Base-by-base conservation (phyloP, 768 basidiomycete genomes). In the Pleurotus tuber-regium region DNA sequence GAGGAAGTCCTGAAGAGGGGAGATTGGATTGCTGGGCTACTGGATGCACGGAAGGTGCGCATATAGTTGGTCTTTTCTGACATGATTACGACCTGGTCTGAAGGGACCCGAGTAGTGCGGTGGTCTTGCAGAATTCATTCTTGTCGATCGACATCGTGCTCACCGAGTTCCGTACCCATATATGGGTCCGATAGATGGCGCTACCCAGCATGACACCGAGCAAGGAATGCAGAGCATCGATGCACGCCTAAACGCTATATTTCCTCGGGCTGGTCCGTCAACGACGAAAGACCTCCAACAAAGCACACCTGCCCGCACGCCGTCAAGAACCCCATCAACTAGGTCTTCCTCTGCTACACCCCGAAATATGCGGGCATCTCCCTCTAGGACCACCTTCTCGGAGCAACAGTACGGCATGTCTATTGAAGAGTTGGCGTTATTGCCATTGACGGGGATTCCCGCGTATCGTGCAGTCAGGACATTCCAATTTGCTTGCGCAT, bases 91-190 rank as follows among this genome's bases (percentile, higher is more conserved):
- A 33, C 43, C 30, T 14, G 21, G 35, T 54, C n/a, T n/a, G n/a
- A n/a, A n/a, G n/a, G n/a, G n/a, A 43, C n/a, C 9, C 30, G 18
- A 7, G 19, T 57, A 93, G 90, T 86, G 82, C 57, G 93, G 94
- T 43, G 89, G 89, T 4, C 76, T 96, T 18, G 78, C 90, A n/a
- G 91, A 97, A 68, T 96, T 92, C 70, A 80, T 96, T 54, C 74
- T 90, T 21, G 78, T 86, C 19, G 91, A 96, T 61, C 82, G 89
- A 24, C 87, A 85, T 60, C 81, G 89, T 11, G 67, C 95, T 1
- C 81, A 86, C 54, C 78, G 87, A 12, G 79, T 87, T 7, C 88
- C 91, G 0, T 77, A 85, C 57, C 86, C 85, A 25, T 69, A 72
- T 12, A 69, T 66, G 59, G 46, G 31, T 12, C 71, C 71, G 46